A percentile compares a stretch with the other conserved stretches of the same genome.
These are phyloP conservation scores for Phyllosticta capitalensis DNA, from an alignment of 2,329 filamentous ascomycete species.

Conservation along the genomic window DNA sequence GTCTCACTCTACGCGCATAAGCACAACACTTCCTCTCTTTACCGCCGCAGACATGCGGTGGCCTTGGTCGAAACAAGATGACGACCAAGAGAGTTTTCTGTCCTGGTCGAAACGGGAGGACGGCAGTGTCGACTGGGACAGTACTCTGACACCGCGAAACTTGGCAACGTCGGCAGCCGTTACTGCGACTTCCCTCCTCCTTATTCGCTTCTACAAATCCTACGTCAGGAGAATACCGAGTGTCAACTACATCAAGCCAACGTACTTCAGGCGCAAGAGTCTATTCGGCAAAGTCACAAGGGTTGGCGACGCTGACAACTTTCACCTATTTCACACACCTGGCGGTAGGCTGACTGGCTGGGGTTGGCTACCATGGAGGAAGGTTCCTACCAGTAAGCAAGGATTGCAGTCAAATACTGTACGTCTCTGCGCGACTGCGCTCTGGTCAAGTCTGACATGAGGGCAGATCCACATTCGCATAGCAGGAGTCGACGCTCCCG, in stretches of 20 bases:
- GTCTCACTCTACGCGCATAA: neutral
- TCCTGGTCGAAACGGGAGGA: slow-evolving; percentile 35
- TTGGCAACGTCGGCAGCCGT: slow-evolving; percentile 46
- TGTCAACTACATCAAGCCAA: slow-evolving; percentile 62
- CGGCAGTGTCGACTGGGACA: slow-evolving; percentile 38
- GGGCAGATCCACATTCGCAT: slow-evolving; percentile 74
- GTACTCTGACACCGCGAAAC: slow-evolving; percentile 46
- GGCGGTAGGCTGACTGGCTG: slow-evolving; percentile 81
- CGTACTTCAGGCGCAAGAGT: slow-evolving; percentile 64
- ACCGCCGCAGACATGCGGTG: slow-evolving; percentile 28
- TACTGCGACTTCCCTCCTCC: slow-evolving; percentile 45
- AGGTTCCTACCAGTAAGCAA: slow-evolving; percentile 58
- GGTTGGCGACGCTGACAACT: slow-evolving; percentile 94
- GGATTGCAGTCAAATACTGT: slow-evolving; percentile 71
- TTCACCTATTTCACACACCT: slow-evolving; percentile 88
- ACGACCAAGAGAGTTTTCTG: slow-evolving; percentile 18
- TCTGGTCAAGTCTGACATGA: neutral
- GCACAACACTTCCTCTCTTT: neutral
- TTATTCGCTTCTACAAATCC: slow-evolving; percentile 51
- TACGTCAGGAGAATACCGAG: slow-evolving; percentile 80
- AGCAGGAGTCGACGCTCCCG: slow-evolving; percentile 87
- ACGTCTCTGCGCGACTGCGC: slow-evolving; percentile 19
- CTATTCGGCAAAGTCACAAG: slow-evolving; percentile 81
- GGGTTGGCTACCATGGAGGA: slow-evolving; percentile 74
- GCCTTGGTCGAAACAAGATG: slow-evolving; percentile 29